phyloP scores from a whole-genome alignment of 495 filamentous ascomycete genomes.

The Cercophora newfieldiana region DNA sequence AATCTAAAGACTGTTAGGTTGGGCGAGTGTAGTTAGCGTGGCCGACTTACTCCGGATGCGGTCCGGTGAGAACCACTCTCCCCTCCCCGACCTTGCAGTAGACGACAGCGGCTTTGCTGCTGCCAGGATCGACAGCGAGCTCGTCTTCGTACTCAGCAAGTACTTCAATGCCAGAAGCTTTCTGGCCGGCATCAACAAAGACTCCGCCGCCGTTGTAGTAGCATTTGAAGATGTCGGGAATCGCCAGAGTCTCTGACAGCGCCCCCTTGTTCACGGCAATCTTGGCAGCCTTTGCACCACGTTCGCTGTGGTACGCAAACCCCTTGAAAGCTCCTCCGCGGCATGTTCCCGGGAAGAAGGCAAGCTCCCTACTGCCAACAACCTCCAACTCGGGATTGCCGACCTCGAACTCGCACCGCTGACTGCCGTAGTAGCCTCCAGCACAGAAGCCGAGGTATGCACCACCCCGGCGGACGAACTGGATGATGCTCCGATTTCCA shows the following conservation, averaged over 20 bases:
- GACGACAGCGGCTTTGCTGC: conserved; percentile 73
- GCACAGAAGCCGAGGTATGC: conserved; percentile 90
- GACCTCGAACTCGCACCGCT: conserved; percentile 86
- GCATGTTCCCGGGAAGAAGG: conserved; percentile 84
- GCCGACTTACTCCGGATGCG: conserved; percentile 84
- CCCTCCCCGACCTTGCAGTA: conserved; percentile 90
- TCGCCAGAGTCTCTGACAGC: conserved; percentile 49
- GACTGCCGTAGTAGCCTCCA: conserved; percentile 86
- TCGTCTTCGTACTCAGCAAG: conserved; percentile 77
- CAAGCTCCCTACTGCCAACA: conserved; percentile 79
- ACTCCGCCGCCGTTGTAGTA: conserved; percentile 97
- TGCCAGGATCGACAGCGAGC: conserved; percentile 75
- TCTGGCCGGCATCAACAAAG: conserved; percentile 77
- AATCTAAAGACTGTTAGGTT: conserved; percentile 58
- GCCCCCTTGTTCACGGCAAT: conserved; percentile 64
- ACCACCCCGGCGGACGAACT: conserved; percentile 85
- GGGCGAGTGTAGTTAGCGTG: background rate
- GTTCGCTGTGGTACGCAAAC: conserved; percentile 90
- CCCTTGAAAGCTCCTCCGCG: conserved; percentile 85
- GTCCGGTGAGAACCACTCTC: conserved; percentile 74
- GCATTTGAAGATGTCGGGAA: conserved; percentile 65
- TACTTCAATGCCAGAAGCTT: conserved; percentile 67
- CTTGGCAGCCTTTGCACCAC: conserved; percentile 71
- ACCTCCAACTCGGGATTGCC: conserved; percentile 81
- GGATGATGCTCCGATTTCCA: conserved; percentile 78